A percentile compares a stretch with the other conserved stretches of the same genome.
Evolutionary conservation across 768 basidiomycete species (phyloP).

Genomic region (Amylocystis lapponica): DNA sequence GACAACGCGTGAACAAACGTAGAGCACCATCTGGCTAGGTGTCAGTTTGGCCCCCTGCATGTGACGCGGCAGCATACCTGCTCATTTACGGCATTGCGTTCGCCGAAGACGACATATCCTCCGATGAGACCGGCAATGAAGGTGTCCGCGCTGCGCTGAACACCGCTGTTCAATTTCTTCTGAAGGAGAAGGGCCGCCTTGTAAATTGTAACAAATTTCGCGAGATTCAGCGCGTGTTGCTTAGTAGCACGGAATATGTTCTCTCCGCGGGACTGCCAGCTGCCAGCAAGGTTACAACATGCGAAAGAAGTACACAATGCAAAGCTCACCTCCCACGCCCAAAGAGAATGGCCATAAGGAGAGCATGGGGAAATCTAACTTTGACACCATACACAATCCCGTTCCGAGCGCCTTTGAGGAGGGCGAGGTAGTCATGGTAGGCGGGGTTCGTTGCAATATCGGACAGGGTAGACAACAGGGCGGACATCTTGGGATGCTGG

Average conservation of each 20-base stretch:
- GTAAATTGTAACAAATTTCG: constrained; percentile 92
- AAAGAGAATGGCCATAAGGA: constrained; percentile 94
- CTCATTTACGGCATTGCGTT: constrained; percentile 84
- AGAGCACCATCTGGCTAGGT: constrained; percentile 78
- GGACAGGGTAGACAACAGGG: constrained; percentile 22
- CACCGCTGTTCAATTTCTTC: constrained; percentile 74
- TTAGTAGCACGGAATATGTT: constrained; percentile 80
- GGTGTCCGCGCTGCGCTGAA: constrained; percentile 75
- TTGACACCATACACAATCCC: constrained; percentile 89
- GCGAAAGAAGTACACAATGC: not conserved
- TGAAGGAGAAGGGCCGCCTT: constrained; percentile 83
- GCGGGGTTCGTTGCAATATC: constrained; percentile 56
- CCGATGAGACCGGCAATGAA: constrained; percentile 92
- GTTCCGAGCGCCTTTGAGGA: constrained; percentile 91
- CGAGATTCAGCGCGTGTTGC: constrained; percentile 87
- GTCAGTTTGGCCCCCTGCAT: not conserved
- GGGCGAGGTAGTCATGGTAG: constrained; percentile 86
- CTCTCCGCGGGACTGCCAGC: constrained; percentile 63
- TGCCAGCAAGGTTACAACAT: constrained; percentile 24
- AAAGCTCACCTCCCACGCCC: constrained; percentile 77
- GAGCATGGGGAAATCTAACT: constrained; percentile 91
- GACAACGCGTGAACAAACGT: constrained; percentile 88
- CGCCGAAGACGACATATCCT: constrained; percentile 85
- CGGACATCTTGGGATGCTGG: constrained; percentile 20
- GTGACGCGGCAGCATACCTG: constrained; percentile 48